Evolutionary conservation across 1,139 yeast genomes (phyloP), one percentile per base, ranked within the genome.

Genomic region (Saccharomycopsis hybrid): DNA sequence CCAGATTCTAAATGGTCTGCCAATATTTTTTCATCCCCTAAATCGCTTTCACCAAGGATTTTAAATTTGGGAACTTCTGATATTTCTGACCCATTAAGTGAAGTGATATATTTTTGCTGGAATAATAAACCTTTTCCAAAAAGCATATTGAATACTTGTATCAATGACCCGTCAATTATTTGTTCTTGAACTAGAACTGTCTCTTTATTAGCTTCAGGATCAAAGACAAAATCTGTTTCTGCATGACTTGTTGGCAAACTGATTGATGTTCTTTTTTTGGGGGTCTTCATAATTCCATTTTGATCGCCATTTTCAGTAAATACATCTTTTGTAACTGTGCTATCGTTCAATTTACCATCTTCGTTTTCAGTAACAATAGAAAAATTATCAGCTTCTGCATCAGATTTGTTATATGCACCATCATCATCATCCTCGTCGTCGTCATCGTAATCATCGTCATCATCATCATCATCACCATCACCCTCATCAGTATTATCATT

Each of bases 71-170:
- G 36, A 2, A 49, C 37, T 30, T 36, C 37, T 9, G 41, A 43
- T 13, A 89, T 74, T 46, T 87, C 85, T 52, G 74, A 74, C 64
- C 88, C 88, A 60, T 85, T 85, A 58, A 85, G 92, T 28, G 76
- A 77, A 49, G 79, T 78, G 44, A 87, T 63, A 46, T 69, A 61
- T 1, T 69, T 68, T 47, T 75, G 70, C 55, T 74, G 68, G 62
- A 80, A 78, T 0, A 76, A 62, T 1, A 78, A 70, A 60, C 89
- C 87, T 25, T 77, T 72, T 7, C 97, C 97, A 66, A 82, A 90
- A 44, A 92, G 57, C 30, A 87, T 58, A 41, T 71, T 70, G 56
- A 73, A 86, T 0, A 89, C 81, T 7, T 76, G 83, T 1, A 96
- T 96, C 11, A 90, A 58, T 0, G 97, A 97, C 0, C 94, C 96